Evolutionary conservation across 2,329 filamentous ascomycete genomes (phyloP).

Genomic region (Nemania serpens): DNA sequence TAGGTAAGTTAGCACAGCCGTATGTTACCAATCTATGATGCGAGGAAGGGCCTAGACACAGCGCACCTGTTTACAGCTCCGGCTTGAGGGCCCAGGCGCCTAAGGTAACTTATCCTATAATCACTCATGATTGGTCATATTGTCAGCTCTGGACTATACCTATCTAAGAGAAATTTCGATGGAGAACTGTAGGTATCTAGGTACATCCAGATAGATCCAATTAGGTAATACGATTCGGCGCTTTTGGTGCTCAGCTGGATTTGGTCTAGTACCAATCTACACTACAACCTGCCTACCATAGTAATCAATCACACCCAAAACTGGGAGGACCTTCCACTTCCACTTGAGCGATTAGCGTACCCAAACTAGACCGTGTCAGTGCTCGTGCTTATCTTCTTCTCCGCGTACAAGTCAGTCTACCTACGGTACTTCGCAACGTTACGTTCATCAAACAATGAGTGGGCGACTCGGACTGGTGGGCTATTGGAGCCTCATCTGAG

Average conservation of each 20-base stretch:
- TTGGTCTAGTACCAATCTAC: conserved; percentile 7
- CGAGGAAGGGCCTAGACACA: too few species aligned
- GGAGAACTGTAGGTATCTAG: neutral
- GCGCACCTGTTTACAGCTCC: too few species aligned
- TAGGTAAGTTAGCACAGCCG: neutral
- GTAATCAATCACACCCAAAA: conserved; percentile 17
- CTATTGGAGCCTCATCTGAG: conserved; percentile 33
- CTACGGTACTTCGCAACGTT: conserved; percentile 37
- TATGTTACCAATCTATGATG: too few species aligned
- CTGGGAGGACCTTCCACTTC: conserved; percentile 27
- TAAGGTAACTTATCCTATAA: neutral
- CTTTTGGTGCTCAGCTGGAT: conserved; percentile 13
- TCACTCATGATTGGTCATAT: conserved; percentile 13
- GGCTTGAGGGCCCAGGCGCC: too few species aligned
- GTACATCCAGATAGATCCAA: neutral
- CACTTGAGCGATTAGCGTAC: neutral
- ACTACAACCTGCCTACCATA: too few species aligned
- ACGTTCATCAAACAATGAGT: conserved; percentile 29
- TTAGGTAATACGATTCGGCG: conserved; percentile 14
- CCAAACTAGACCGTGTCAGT: neutral
- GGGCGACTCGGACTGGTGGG: conserved; percentile 11
- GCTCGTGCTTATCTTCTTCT: neutral
- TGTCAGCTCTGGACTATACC: neutral
- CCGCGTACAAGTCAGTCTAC: neutral
- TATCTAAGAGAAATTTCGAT: neutral